These are phyloP conservation scores for Diplocarpon rosae DNA, from an alignment of 2,329 filamentous ascomycete species.

Conservation along the genomic window DNA sequence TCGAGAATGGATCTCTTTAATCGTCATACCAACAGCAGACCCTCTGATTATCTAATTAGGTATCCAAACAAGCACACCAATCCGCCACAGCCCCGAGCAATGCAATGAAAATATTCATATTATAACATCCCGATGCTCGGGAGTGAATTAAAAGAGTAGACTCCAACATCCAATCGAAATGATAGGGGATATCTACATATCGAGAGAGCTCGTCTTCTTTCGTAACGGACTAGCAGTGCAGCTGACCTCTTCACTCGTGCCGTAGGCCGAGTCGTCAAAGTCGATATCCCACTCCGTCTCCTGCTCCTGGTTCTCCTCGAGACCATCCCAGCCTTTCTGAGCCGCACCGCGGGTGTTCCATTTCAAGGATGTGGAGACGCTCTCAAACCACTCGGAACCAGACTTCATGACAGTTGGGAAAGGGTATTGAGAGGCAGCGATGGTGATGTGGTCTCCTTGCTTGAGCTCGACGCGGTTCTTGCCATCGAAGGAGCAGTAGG, in stretches of 20 bases:
- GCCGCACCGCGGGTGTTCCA: constrained; percentile 92
- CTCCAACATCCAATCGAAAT: background rate
- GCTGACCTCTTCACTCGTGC: constrained; percentile 63
- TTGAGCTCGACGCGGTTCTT: constrained; percentile 90
- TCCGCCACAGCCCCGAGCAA: too few relatives aligned
- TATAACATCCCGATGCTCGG: constrained; percentile 2
- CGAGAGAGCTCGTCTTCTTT: constrained; percentile 6
- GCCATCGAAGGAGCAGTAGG: constrained; percentile 95
- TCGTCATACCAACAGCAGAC: background rate
- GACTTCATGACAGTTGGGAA: constrained; percentile 92
- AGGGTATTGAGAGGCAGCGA: constrained; percentile 90
- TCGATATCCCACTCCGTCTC: constrained; percentile 86
- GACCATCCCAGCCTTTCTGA: constrained; percentile 70
- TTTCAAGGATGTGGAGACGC: constrained; percentile 77
- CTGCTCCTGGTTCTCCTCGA: constrained; percentile 31
- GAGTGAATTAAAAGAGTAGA: constrained; percentile 3
- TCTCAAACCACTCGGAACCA: constrained; percentile 92
- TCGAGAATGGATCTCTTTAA: background rate
- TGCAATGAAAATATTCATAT: too few relatives aligned
- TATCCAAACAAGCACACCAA: background rate
- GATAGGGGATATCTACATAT: constrained; percentile 1
- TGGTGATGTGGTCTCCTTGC: constrained; percentile 90
- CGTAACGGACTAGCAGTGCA: constrained; percentile 47
- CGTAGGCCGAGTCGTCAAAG: constrained; percentile 69
- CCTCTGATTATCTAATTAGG: background rate